Evolutionary conservation across 768 basidiomycete species (phyloP).

Genomic region (Tylopilus balloui): DNA sequence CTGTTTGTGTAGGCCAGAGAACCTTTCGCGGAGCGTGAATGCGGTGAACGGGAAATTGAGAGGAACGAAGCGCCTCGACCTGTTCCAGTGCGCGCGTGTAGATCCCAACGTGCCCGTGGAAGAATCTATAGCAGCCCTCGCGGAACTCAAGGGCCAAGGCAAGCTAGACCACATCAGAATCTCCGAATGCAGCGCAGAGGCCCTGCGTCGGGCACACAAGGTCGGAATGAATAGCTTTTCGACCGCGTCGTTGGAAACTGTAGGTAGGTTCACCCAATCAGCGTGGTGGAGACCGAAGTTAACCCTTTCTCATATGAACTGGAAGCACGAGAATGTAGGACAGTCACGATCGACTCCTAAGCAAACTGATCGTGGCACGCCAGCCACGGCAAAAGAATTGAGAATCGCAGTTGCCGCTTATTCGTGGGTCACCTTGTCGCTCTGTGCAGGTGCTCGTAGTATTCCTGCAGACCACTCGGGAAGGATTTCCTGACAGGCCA

Average conservation of each 20-base stretch:
- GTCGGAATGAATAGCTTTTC: neutral
- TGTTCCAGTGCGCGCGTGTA: constrained; percentile 51
- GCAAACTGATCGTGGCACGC: neutral
- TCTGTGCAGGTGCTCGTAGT: neutral
- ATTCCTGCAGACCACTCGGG: constrained; percentile 43
- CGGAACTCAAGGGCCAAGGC: constrained; percentile 29
- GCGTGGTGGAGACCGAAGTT: constrained; percentile 64
- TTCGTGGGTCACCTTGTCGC: constrained; percentile 34
- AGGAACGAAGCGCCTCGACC: constrained; percentile 51
- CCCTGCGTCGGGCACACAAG: constrained; percentile 40
- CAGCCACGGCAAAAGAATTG: constrained; percentile 47
- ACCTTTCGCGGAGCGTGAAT: constrained; percentile 42
- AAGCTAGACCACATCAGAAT: constrained; percentile 53
- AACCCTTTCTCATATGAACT: constrained; percentile 55
- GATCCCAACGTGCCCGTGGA: constrained; percentile 44
- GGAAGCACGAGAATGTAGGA: constrained; percentile 41
- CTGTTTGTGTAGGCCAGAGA: constrained; percentile 28
- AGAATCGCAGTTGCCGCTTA: constrained; percentile 57
- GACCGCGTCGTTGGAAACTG: neutral
- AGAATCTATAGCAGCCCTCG: constrained; percentile 41
- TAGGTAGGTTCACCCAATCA: constrained; percentile 47
- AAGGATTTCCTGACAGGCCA: constrained; percentile 46
- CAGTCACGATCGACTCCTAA: neutral
- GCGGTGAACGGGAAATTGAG: constrained; percentile 43
- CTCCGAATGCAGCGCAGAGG: constrained; percentile 48